phyloP scores from a whole-genome alignment of 371 early-diverging fungal species.

The Mortierella sp. region DNA sequence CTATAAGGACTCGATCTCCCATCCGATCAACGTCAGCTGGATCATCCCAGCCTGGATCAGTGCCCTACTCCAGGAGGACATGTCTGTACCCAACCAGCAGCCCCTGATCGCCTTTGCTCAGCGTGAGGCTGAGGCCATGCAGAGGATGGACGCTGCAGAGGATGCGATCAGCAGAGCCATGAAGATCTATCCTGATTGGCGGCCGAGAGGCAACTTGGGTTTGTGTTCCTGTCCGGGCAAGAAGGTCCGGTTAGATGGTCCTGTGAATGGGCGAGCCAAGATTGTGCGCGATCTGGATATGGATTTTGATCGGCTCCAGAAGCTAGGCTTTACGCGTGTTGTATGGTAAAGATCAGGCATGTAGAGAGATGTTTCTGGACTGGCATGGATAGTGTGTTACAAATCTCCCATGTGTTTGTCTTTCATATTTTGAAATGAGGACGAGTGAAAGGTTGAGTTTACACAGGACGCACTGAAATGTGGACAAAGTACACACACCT shows the following conservation, averaged over 20 bases:
- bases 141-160: slow-evolving; percentile 12
- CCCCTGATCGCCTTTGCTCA: slow-evolving; percentile 57
- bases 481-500: no score
- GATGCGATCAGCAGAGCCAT: slow-evolving; percentile 30
- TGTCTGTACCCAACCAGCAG: slow-evolving; percentile 49
- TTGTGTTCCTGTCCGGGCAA: slow-evolving; percentile 87
- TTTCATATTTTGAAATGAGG: no score
- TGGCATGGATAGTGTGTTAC: no score
- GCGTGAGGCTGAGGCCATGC: slow-evolving; percentile 39
- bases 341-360: slow-evolving; percentile 70
- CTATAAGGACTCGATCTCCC: slow-evolving; percentile 64
- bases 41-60: slow-evolving; percentile 59
- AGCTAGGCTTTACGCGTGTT: slow-evolving; percentile 70
- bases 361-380: not conserved
- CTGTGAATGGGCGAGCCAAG: slow-evolving; percentile 79
- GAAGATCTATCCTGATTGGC: slow-evolving; percentile 33
- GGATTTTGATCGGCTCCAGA: slow-evolving; percentile 75
- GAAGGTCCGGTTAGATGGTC: slow-evolving; percentile 82
- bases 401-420: no score
- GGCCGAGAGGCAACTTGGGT: slow-evolving; percentile 69
- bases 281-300: slow-evolving; percentile 79
- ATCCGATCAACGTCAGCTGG: slow-evolving; percentile 73
- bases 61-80: slow-evolving; percentile 50
- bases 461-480: no score
- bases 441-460: no score